Evolutionary conservation across 164 flowering plant species (phyloP), one percentile per base, ranked within the genome.

Genomic region (Amborella trichopoda): DNA sequence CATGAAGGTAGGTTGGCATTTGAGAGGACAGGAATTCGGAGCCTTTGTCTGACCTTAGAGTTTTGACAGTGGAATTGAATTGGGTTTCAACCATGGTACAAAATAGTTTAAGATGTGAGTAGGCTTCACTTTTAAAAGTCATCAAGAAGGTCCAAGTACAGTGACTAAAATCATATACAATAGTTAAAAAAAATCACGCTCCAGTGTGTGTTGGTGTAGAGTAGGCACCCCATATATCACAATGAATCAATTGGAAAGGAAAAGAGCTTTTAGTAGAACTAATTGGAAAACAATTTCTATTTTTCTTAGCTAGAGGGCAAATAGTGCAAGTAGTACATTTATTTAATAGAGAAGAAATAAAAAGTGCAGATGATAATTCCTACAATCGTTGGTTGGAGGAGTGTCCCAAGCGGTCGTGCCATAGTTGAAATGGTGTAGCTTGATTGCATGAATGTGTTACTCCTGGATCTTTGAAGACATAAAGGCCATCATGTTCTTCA

Each of bases 41-140:
- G 3, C 47, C 39, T 27, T 48, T 47, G 48, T 47, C 59, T 14
- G 33, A 37, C 1, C 3, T 10, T 13, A 54, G n/a, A 4, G 21
- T 23, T 32, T 32, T 26, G 5, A 44, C 32, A 28, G 25, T 0
- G 34, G 14, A 9, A 8, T 14, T 14, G 14, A 30, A 30, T 1
- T 30, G 1, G 14, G 9, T 30, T 30, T 0, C 14, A 30, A 30
- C 14, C 34, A 30, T 30, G 34, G 9, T 8, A 30, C 9, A 30
- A 30, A 30, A 30, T n/a, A n/a, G 14, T 30, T 30, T 8, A 1
- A 30, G 34, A 30, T 30, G 34, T 8, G 1, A 30, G n/a, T 30
- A 30, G 9, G 34, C 14, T 30, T 30, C 34, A 30, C 14, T 9
- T 30, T 30, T 30, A 30, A 8, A 14, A 8, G 11, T 30, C 34